Evolutionary conservation across 148 eudicot genomes (phyloP), one percentile per base, ranked within the genome.

Genomic region (Oxyria digyna): DNA sequence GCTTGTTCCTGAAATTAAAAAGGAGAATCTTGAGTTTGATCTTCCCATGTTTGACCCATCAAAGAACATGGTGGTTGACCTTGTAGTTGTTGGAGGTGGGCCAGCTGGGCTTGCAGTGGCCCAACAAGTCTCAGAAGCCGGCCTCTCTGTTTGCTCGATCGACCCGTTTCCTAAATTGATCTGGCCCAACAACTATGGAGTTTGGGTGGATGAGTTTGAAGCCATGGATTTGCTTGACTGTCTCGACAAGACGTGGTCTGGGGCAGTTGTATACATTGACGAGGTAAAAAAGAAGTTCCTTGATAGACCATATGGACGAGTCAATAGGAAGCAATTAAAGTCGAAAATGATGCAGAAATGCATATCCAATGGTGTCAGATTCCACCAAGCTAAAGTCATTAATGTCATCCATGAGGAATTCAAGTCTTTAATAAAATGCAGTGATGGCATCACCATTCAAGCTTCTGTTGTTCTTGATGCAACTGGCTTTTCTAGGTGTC

Each of bases 181-280:
- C 17, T 95, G 97, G 97, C 99, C 99, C 42, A 95, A 95, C 75
- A 95, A 95, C 72, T 95, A 95, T 73, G 99, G 99, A 68, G 99
- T 95, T 64, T 95, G 99, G 99, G 99, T 95, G 21, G 99, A 95
- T 75, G 99, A 95, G 43, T 95, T 94, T 83, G 99, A 95, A 78
- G 93, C 96, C 69, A 85, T 95, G 99, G 99, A 95, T 78, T 81
- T 95, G 82, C 85, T 95, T 35, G 99, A 95, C 72, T 95, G 97
- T 67, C 88, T 95, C 31, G 99, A 95, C 71, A 85, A 93, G 10
- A 95, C 99, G 31, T 95, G 99, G 99, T 81, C 99, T 0, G 91
- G 99, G 11, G 99, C 99, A 41, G 79, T 81, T 33, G 99, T 95
- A 67, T 88, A 75, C 67, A 80, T 91, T 13, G 76, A 95, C 69